Evolutionary conservation across 75 land plant species (phyloP), one percentile per base, ranked within the genome.

Genomic region (Pinus albicaulis): DNA sequence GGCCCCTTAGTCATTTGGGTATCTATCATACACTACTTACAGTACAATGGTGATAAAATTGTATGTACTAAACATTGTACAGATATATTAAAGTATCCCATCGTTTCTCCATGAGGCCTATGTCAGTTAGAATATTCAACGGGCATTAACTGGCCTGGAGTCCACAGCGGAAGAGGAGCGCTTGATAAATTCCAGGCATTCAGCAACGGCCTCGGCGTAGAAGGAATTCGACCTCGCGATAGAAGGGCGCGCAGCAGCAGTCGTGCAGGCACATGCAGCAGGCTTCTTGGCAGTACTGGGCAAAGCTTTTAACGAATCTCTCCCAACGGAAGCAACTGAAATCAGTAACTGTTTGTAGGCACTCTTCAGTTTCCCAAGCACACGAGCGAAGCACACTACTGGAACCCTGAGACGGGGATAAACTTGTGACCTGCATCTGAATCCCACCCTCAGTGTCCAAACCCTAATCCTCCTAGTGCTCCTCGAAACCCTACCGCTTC

Each of bases 181-280:
- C 68, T 86, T 89, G 75, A 89, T 89, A 81, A 89, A 89, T 77
- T 89, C 91, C 80, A 89, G 71, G 77, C 91, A 89, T 34, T 89
- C 91, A 0, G 88, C 88, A 41, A 89, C 86, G 58, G 91, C 91
- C 62, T 89, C 91, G 8, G 83, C 72, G 26, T 86, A 78, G 76
- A 89, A 89, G 0, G 86, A 83, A 48, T 86, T 85, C 38, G 88
- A 73, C 36, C 72, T 44, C 14, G 62, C 81, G 25, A 76, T 55
- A 1, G 82, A 75, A 48, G 53, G 53, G 53, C 53, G 53, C 53
- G 20, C 24, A 34, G 69, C 19, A 6, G 34, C 69, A 65, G 69
- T 16, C 7, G 36, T 26, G n/a, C 41, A 34, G 3, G 5, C 69
- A 31, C 34, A 62, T 26, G 36, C 66, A 4, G 66, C 66, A 28